A percentile compares a stretch with the other conserved stretches of the same genome.
Conservation (phyloP, 352 stramenopile species). For the Halophytophthora batemanensis region DNA sequence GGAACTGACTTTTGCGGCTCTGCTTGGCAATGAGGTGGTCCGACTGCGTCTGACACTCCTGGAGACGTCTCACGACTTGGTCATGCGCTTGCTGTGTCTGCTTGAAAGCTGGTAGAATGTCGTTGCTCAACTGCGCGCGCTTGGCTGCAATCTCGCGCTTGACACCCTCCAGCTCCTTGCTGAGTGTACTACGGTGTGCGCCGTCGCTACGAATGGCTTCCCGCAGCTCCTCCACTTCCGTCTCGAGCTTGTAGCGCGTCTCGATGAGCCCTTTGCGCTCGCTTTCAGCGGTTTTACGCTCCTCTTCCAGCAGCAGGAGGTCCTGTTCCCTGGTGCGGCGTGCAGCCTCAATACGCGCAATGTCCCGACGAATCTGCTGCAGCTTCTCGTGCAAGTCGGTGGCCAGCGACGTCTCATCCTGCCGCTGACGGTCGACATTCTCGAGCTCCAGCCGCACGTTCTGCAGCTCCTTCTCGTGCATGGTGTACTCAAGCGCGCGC, state of each 20-base stretch:
- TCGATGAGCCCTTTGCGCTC: slow-evolving; percentile 83
- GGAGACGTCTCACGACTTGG: slow-evolving; percentile 70
- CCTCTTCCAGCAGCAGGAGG: slow-evolving; percentile 41
- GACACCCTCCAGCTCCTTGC: slow-evolving; percentile 54
- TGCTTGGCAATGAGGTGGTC: slow-evolving; percentile 96
- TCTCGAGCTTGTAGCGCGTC: slow-evolving; percentile 70
- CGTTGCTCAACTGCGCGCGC: slow-evolving; percentile 40
- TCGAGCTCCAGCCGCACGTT: slow-evolving; percentile 61
- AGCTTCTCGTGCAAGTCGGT: slow-evolving; percentile 75
- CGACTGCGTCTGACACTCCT: slow-evolving; percentile 54
- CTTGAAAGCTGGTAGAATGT: slow-evolving; percentile 53
- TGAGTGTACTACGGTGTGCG: slow-evolving; percentile 36
- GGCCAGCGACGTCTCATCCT: slow-evolving; percentile 43
- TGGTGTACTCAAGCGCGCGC: slow-evolving; percentile 96
- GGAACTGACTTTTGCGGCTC: slow-evolving; percentile 94
- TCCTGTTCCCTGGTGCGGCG: slow-evolving; percentile 48
- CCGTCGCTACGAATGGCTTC: slow-evolving; percentile 50
- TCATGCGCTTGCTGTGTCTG: slow-evolving; percentile 72
- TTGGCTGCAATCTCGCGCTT: slow-evolving; percentile 53
- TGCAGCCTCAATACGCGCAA: slow-evolving; percentile 48
- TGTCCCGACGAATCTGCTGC: slow-evolving; percentile 46
- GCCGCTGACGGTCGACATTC: slow-evolving; percentile 59
- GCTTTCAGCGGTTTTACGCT: slow-evolving; percentile 50
- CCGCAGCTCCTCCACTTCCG: slow-evolving; percentile 76
- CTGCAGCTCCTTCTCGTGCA: slow-evolving; percentile 89